phyloP scores from a whole-genome alignment of 805 yeast genomes.

The Ogataea haglerorum region DNA sequence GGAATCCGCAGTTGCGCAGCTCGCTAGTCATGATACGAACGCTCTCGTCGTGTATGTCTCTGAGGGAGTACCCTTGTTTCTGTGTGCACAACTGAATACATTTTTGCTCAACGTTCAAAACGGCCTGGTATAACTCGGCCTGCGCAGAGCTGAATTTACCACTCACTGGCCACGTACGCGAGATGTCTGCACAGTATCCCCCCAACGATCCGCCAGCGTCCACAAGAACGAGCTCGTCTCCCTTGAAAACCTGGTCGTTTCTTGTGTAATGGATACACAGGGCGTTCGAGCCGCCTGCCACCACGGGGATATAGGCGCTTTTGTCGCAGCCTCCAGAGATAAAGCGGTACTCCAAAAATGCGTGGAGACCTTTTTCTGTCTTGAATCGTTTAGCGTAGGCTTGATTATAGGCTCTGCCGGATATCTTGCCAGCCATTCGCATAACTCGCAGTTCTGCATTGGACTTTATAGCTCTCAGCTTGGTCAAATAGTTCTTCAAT shows the following conservation, averaged over 20 bases:
- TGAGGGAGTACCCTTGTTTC: constrained; percentile 49
- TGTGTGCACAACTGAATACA: constrained; percentile 72
- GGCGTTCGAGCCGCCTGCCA: constrained; percentile 90
- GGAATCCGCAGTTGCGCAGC: constrained; percentile 69
- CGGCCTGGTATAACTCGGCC: constrained; percentile 83
- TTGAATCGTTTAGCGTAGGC: constrained; percentile 68
- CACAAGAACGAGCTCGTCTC: constrained; percentile 75
- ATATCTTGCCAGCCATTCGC: constrained; percentile 79
- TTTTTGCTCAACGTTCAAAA: constrained; percentile 72
- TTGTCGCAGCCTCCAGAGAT: constrained; percentile 85
- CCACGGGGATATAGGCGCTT: constrained; percentile 92
- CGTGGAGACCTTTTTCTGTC: constrained; percentile 74
- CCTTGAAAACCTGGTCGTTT: constrained; percentile 76
- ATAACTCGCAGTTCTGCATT: constrained; percentile 71
- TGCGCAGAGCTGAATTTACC: constrained; percentile 77
- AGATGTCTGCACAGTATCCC: constrained; percentile 93
- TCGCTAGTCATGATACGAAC: constrained; percentile 58
- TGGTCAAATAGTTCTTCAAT: constrained; percentile 40
- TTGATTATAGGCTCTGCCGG: constrained; percentile 77
- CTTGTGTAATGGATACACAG: constrained; percentile 90
- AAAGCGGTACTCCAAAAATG: constrained; percentile 79
- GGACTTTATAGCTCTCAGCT: constrained; percentile 68
- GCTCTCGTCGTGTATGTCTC: constrained; percentile 73
- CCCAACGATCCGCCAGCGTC: constrained; percentile 95
- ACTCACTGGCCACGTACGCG: constrained; percentile 92